Evolutionary conservation across 495 filamentous ascomycete species (phyloP), one percentile per base, ranked within the genome.

Genomic region (Neurospora sp.): DNA sequence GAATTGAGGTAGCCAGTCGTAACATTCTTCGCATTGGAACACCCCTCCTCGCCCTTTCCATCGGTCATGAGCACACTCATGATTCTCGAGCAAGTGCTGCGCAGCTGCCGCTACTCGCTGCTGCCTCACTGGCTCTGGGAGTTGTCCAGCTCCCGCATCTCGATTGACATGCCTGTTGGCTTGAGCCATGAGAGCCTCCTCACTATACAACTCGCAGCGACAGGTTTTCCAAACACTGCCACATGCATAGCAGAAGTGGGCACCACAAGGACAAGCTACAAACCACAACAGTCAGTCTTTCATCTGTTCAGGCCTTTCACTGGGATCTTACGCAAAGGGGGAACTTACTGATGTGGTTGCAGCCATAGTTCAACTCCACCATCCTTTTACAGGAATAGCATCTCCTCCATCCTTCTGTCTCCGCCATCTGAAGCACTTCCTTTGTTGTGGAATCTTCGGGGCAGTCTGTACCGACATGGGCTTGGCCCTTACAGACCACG

Each of bases 181-280:
- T 45, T 81, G 76, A 9, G 71, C 73, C 12, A 77, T 68, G 4
- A 85, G 78, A 37, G 74, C 78, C 8, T 73, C 38, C 69, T 84
- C 83, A 18, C 83, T 70, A 81, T 83, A 87, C 18, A 80, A 72
- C 7, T 20, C 75, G 69, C 88, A 89, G 4, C 9, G 0, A 72
- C 88, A 91, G 0, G 74, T 83, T 72, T 85, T 85, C 87, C 88
- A 91, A 12, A n/a, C n/a, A n/a, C n/a, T n/a, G n/a, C 85, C 87
- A 73, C 88, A 90, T 3, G 81, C 76, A 68, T 90, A 91, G 74
- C 88, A 91, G 76, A 91, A 90, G 69, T 89, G 73, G 3, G 83
- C 82, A 9, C 80, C 76, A 71, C 89, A 91, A 31, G 69, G 77
- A 74, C 88, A 90, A 8, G 72, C 79, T 80, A 16, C 16, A 8